phyloP scores from a whole-genome alignment of 2,329 filamentous ascomycete genomes.

The Paecilomyces sp. region DNA sequence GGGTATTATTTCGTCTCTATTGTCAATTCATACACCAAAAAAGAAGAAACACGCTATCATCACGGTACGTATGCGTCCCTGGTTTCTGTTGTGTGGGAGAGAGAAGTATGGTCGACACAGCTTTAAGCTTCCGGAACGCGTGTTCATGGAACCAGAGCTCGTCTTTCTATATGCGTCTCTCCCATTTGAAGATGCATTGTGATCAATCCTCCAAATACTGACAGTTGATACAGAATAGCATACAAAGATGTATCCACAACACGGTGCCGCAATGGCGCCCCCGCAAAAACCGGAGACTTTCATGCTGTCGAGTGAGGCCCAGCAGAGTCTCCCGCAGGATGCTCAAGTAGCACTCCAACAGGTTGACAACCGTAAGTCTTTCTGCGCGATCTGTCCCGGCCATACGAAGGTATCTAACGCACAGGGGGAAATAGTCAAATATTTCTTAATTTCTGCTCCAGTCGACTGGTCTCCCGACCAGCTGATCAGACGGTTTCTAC shows the following conservation, averaged over 20 bases:
- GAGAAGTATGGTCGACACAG: too few species aligned
- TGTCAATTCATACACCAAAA: slow-evolving; percentile 2
- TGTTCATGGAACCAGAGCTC: background rate
- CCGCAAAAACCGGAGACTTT: slow-evolving; percentile 98
- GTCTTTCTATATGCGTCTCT: background rate
- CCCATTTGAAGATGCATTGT: background rate
- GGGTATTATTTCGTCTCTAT: slow-evolving; percentile 1
- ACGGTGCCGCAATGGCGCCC: slow-evolving; percentile 74
- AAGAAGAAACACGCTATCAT: too few species aligned
- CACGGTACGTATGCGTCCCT: too few species aligned
- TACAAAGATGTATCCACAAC: slow-evolving; percentile 66
- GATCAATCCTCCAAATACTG: slow-evolving; percentile 10
- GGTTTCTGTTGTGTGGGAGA: too few species aligned
- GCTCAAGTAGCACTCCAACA: slow-evolving; percentile 96
- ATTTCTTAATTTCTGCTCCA: slow-evolving; percentile 96
- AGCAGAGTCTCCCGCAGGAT: slow-evolving; percentile 92
- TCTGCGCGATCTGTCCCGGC: background rate
- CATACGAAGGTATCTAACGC: background rate
- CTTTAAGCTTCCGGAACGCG: background rate
- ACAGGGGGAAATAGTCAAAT: slow-evolving; percentile 66
- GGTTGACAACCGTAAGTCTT: slow-evolving; percentile 83
- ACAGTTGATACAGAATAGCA: slow-evolving; percentile 6
- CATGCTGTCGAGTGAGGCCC: slow-evolving; percentile 93
- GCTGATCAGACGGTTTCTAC: slow-evolving; percentile 89
- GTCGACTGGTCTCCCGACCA: slow-evolving; percentile 97